phyloP scores from a whole-genome alignment of 345 rosid genomes.

The Euphorbia pulcherrima region DNA sequence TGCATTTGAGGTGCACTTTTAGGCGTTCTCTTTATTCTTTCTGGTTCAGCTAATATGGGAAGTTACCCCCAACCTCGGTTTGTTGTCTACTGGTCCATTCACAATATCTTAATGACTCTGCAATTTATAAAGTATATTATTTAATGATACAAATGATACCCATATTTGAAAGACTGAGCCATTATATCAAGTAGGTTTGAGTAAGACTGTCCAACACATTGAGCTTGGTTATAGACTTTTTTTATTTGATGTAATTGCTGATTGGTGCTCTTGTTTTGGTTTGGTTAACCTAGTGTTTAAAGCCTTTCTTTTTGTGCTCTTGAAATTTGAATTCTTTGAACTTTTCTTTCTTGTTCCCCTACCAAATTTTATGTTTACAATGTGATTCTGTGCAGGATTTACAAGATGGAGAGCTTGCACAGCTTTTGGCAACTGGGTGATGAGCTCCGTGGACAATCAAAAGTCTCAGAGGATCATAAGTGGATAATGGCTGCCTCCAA shows the following conservation, averaged over 20 bases:
- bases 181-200: background rate
- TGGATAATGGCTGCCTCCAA: slow-evolving; percentile 87
- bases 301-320: slow-evolving; percentile 2
- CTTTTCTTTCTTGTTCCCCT: background rate
- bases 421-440: slow-evolving; percentile 97
- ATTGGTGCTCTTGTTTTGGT: background rate
- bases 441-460: slow-evolving; percentile 87
- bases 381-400: slow-evolving; percentile 19
- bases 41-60: background rate
- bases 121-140: background rate
- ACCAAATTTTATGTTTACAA: background rate
- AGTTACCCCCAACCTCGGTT: background rate
- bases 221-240: background rate
- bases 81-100: background rate
- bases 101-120: background rate
- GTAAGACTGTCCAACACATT: background rate
- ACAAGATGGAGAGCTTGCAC: slow-evolving; percentile 52
- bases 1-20: background rate
- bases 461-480: slow-evolving; percentile 75
- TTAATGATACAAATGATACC: background rate
- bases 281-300: background rate
- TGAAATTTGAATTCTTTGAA: background rate
- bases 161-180: background rate
- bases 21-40: background rate
- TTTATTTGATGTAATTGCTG: background rate